phyloP scores from a whole-genome alignment of 2,329 filamentous ascomycete species.

The Clarireedia paspali region DNA sequence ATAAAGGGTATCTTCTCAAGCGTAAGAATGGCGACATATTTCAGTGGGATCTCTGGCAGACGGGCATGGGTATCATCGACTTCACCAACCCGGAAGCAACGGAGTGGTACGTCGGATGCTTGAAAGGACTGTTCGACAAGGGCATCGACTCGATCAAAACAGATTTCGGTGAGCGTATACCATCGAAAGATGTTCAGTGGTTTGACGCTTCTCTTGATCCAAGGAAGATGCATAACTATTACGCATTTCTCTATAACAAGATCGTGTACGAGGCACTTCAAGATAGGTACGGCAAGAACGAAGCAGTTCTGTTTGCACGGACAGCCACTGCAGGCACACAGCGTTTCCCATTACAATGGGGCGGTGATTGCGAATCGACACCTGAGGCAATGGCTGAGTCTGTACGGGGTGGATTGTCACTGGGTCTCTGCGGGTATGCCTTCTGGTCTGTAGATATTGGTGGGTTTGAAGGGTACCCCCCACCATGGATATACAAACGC shows the following conservation, averaged over 20 bases:
- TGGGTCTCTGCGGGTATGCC: constrained; percentile 49
- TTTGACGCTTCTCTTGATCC: constrained; percentile 42
- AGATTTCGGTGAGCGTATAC: constrained; percentile 56
- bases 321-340: constrained; percentile 52
- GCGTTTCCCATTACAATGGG: constrained; percentile 52
- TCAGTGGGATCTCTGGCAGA: constrained; percentile 59
- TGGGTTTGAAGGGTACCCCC: constrained; percentile 53
- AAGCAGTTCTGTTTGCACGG: constrained; percentile 51
- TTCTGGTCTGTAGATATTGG: constrained; percentile 58
- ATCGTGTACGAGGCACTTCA: constrained; percentile 48
- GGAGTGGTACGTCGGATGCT: constrained; percentile 45
- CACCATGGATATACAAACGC: constrained; percentile 52
- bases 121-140: constrained; percentile 47
- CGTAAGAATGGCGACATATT: constrained; percentile 50
- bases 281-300: constrained; percentile 37
- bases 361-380: constrained; percentile 55
- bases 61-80: constrained; percentile 55
- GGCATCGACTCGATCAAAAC: constrained; percentile 57
- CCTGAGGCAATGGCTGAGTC: constrained; percentile 56
- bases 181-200: constrained; percentile 46
- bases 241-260: constrained; percentile 54
- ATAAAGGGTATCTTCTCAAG: constrained; percentile 52
- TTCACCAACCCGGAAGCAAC: constrained; percentile 55
- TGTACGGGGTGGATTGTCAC: constrained; percentile 47
- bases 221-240: constrained; percentile 56